These are phyloP conservation scores for Isabelozyma gotoi DNA, from an alignment of 805 yeast genomes.

Conservation along the genomic window DNA sequence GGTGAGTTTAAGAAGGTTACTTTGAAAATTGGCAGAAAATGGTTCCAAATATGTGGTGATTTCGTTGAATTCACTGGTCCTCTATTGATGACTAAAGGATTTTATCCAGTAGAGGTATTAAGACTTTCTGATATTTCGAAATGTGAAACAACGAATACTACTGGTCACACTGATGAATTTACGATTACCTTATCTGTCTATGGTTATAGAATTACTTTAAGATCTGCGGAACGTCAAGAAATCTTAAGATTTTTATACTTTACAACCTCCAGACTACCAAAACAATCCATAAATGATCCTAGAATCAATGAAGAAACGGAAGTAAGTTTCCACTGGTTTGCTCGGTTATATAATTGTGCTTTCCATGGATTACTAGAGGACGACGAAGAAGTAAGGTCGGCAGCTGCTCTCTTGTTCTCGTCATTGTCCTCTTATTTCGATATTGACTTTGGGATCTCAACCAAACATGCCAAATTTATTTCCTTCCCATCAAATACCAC, in stretches of 20 bases:
- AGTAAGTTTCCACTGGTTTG: slow-evolving; percentile 38
- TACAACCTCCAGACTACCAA: slow-evolving; percentile 55
- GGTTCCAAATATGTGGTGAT: slow-evolving; percentile 51
- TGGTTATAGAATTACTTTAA: slow-evolving; percentile 25
- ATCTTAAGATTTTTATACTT: slow-evolving; percentile 71
- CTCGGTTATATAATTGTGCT: slow-evolving; percentile 61
- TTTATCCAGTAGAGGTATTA: slow-evolving; percentile 35
- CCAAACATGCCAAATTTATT: slow-evolving; percentile 55
- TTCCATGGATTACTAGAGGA: slow-evolving; percentile 67
- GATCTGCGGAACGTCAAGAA: slow-evolving; percentile 46
- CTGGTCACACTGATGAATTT: slow-evolving; percentile 33
- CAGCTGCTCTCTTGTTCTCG: slow-evolving; percentile 63
- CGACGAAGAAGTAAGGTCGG: slow-evolving; percentile 56
- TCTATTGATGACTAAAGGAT: slow-evolving; percentile 22
- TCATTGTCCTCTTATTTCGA: slow-evolving; percentile 60
- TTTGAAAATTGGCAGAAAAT: slow-evolving; percentile 68
- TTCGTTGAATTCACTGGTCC: slow-evolving; percentile 16
- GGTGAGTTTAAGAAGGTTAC: slow-evolving; percentile 60
- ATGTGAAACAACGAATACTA: slow-evolving; percentile 33
- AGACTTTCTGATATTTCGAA: slow-evolving; percentile 31
- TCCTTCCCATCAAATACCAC: slow-evolving; percentile 69
- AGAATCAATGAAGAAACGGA: neutral
- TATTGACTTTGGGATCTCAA: slow-evolving; percentile 56
- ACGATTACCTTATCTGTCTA: slow-evolving; percentile 26
- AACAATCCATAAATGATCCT: slow-evolving; percentile 16